A percentile compares a stretch with the other conserved stretches of the same genome.
These are phyloP conservation scores for Wickerhamomyces subpelliculosus DNA, from an alignment of 805 yeast genomes.

Conservation along the genomic window DNA sequence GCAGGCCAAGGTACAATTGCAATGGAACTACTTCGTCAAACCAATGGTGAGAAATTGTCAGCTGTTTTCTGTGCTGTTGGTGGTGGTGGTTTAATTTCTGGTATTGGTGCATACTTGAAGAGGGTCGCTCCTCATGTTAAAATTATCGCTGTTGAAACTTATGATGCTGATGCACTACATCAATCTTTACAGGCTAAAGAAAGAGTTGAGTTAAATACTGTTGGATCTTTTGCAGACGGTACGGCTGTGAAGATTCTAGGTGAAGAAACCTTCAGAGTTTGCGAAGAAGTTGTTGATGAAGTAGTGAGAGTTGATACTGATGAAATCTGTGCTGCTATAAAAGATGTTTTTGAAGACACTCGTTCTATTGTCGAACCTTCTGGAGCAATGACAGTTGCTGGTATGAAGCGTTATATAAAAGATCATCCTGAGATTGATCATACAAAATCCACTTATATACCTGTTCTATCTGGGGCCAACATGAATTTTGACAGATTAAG, in stretches of 20 bases:
- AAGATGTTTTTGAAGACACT: conserved; percentile 94
- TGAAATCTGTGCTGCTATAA: conserved; percentile 94
- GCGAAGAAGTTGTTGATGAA: conserved; percentile 79
- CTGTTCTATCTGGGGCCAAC: conserved; percentile 92
- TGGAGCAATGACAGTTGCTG: conserved; percentile 96
- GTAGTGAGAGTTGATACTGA: conserved; percentile 81
- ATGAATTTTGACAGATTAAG: conserved; percentile 96
- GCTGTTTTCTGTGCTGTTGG: conserved; percentile 94
- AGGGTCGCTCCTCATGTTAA: conserved; percentile 97
- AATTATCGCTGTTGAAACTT: conserved; percentile 92
- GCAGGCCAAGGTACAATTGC: conserved; percentile 99
- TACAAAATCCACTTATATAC: conserved; percentile 63
- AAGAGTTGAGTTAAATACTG: conserved; percentile 54
- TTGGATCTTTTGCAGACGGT: conserved; percentile 98
- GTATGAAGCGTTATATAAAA: conserved; percentile 74
- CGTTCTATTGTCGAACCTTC: conserved; percentile 93
- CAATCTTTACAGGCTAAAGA: conserved; percentile 55
- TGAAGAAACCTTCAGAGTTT: conserved; percentile 82
- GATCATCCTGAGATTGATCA: conserved; percentile 67
- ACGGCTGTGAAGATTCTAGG: conserved; percentile 92
- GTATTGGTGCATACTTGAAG: conserved; percentile 83
- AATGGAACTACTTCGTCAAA: conserved; percentile 84
- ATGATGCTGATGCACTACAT: conserved; percentile 89
- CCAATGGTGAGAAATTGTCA: conserved; percentile 63
- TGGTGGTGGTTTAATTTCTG: conserved; percentile 95